Base-by-base conservation (phyloP, 345 rosid genomes). In the Cardamine resedifolia region DNA sequence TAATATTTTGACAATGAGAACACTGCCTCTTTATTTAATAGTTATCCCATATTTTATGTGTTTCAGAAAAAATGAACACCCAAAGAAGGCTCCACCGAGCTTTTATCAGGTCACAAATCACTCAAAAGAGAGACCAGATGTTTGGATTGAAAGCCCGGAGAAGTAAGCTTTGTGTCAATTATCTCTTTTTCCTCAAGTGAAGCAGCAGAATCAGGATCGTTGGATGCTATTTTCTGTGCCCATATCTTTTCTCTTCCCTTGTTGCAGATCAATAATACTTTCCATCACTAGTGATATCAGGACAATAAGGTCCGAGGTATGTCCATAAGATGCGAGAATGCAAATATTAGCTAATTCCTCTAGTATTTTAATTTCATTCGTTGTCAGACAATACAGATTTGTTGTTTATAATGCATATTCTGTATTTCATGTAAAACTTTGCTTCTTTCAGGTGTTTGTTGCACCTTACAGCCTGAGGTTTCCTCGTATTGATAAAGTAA, bases 111-210 rank as follows among this genome's bases (percentile, higher is more conserved):
- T 87, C 66, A 94, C 96, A 27, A 88, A 89, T 76, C 84, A 88
- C 72, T 85, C 95, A 9, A 91, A 89, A 77, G 98, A 91, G 86
- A 86, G 98, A 70, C 98, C 98, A 2, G 98, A 94, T 83, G 96
- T 94, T 64, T 94, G 98, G 98, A 85, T 94, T 58, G 97, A 94
- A 48, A 85, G 87, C 89, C 98, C 98, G 53, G 97, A 94, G 76
- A 91, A 88, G 98, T 91, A 78, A 81, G 89, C 70, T 64, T 66
- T 59, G 20, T 50, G 36, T 63, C 49, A 20, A 24, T 63, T 20
- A 64, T 14, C 66, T 27, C 19, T 0, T 56, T 52, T 61, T 44
- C 4, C 41, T 41, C 28, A 41, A 56, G 52, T 76, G 61, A 69
- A 27, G 30, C 55, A 39, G 55, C 51, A 56, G 30, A 68, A 43